Evolutionary conservation across 2,329 filamentous ascomycete genomes (phyloP).

Genomic region (Bipolaris cookei): DNA sequence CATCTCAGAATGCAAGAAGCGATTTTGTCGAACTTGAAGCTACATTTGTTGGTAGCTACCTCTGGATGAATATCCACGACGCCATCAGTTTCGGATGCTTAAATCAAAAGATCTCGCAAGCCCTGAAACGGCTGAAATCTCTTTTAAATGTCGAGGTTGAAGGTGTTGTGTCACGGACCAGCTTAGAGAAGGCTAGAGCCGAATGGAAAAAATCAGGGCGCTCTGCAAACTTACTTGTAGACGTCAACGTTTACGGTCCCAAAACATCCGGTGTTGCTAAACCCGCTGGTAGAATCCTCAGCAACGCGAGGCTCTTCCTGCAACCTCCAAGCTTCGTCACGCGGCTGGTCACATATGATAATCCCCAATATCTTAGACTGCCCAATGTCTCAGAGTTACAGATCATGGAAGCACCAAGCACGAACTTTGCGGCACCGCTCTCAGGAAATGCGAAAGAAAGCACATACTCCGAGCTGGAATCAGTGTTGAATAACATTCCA

Average conservation of each 20-base stretch:
- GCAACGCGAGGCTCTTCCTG: constrained; percentile 4
- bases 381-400: constrained; percentile 7
- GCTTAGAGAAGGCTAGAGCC: background rate
- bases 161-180: background rate
- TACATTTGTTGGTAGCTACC: background rate
- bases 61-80: background rate
- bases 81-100: background rate
- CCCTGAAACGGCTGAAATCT: background rate
- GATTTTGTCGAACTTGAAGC: background rate
- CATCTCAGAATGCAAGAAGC: background rate
- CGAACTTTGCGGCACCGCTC: background rate
- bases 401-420: background rate
- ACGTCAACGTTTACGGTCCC: background rate
- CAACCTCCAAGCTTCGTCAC: constrained; percentile 1
- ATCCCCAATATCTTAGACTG: constrained; percentile 16
- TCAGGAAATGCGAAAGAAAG: background rate
- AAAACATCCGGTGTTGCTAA: background rate
- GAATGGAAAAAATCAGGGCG: background rate
- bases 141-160: background rate
- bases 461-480: constrained; percentile 6
- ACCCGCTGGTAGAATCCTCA: background rate
- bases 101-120: background rate
- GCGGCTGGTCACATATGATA: constrained; percentile 5
- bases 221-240: background rate
- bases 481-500: constrained; percentile 5